phyloP scores from a whole-genome alignment of 2,329 filamentous ascomycete species.

The Akanthomyces muscarius region DNA sequence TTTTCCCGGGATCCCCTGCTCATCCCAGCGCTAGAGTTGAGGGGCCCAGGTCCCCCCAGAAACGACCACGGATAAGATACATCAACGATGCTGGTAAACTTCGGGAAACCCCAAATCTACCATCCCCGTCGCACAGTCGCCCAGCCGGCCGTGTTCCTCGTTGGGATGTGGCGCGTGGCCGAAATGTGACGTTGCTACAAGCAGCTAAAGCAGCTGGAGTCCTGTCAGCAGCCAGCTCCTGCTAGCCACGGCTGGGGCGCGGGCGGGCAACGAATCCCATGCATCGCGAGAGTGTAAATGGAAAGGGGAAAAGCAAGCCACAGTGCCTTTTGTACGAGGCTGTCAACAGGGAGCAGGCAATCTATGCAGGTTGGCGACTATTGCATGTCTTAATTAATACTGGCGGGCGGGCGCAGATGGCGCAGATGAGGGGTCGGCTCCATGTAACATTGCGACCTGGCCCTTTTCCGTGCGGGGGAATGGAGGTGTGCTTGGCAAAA shows the following conservation, averaged over 20 bases:
- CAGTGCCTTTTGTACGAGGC: neutral
- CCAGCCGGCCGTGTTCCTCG: neutral
- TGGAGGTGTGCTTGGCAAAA: too few relatives aligned
- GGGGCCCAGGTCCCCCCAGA: neutral
- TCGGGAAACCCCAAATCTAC: neutral
- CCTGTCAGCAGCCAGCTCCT: neutral
- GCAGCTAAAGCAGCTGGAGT: neutral
- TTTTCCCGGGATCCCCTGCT: neutral
- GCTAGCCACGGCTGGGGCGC: neutral
- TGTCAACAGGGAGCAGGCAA: neutral
- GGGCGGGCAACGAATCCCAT: neutral
- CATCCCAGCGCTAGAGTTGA: neutral
- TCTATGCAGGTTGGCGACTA: neutral
- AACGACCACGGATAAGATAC: neutral
- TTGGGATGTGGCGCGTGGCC: neutral
- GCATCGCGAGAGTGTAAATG: neutral
- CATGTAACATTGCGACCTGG: constrained; percentile 2
- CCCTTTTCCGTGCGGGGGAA: neutral
- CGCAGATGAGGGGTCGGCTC: too few relatives aligned
- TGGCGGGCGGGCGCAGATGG: too few relatives aligned
- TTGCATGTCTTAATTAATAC: too few relatives aligned
- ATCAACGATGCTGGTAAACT: neutral
- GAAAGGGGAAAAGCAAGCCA: neutral
- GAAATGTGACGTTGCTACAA: constrained; percentile 11
- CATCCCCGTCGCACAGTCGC: neutral